Evolutionary conservation across 306 rosid species (phyloP).

Genomic region (Gleditsia sinensis): DNA sequence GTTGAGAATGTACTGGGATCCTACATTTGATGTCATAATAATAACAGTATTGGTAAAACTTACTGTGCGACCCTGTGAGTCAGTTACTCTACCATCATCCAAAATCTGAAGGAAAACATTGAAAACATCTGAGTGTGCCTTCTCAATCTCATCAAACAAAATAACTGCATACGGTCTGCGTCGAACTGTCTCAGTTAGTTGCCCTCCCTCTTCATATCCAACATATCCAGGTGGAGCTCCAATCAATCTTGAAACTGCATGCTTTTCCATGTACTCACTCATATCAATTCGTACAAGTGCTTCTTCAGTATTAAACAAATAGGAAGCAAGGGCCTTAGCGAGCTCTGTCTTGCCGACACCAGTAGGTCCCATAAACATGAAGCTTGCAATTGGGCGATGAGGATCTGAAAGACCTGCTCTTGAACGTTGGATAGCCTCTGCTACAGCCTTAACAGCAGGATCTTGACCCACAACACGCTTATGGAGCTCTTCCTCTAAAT

Average conservation of each 20-base stretch:
- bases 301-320: conserved; percentile 93
- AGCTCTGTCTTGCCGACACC: conserved; percentile 98
- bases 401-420: conserved; percentile 99
- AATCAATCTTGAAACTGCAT: conserved; percentile 86
- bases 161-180: conserved; percentile 94
- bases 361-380: conserved; percentile 99
- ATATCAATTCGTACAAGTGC: conserved; percentile 96
- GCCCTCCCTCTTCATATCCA: conserved; percentile 99
- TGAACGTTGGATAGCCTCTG: conserved; percentile 93
- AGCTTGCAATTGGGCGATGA: conserved; percentile 94
- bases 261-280: conserved; percentile 99
- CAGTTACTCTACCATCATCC: conserved; percentile 95
- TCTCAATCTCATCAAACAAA: conserved; percentile 95
- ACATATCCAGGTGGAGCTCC: conserved; percentile 99
- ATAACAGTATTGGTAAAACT: conserved; percentile 92
- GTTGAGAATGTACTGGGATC: conserved; percentile 90
- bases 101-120: conserved; percentile 94
- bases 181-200: conserved; percentile 86
- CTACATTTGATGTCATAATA: conserved; percentile 98
- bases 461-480: conserved; percentile 96
- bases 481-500: conserved; percentile 94
- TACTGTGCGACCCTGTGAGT: conserved; percentile 92
- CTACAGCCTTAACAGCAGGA: conserved; percentile 92
- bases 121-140: conserved; percentile 91
- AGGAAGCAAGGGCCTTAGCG: conserved; percentile 95